These are phyloP conservation scores for Pigoraptor vietnamica DNA, from an alignment of 78 protist species.

Conservation along the genomic window DNA sequence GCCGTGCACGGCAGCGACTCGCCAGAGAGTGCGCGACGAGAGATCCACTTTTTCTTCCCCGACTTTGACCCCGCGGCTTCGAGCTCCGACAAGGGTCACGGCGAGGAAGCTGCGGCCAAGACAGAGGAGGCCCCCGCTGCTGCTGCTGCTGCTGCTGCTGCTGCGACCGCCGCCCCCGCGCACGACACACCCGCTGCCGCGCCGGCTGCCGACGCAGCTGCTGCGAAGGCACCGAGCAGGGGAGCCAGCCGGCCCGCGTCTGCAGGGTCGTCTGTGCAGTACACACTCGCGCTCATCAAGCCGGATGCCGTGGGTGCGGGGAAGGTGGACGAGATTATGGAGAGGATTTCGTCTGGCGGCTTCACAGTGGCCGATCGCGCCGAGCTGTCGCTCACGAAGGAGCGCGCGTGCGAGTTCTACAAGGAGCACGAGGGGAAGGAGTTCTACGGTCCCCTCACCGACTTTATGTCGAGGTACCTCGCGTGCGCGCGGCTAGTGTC, in stretches of 20 bases:
- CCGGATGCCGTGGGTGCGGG: background rate
- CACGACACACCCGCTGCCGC: background rate
- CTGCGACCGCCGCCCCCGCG: background rate
- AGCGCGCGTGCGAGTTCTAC: conserved; percentile 36
- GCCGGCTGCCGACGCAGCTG: background rate
- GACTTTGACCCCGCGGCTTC: background rate
- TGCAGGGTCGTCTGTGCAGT: background rate
- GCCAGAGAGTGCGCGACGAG: conserved; percentile 12
- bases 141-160: background rate
- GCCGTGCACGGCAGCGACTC: conserved; percentile 46
- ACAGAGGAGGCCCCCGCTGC: background rate
- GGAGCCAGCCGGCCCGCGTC: background rate
- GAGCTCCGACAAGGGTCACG: background rate
- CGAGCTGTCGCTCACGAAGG: background rate
- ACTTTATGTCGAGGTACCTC: conserved; percentile 31
- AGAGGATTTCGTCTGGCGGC: background rate
- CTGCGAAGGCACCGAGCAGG: background rate
- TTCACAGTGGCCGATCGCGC: background rate
- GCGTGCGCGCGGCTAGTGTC: too few relatives aligned
- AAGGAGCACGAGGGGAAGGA: conserved; percentile 45
- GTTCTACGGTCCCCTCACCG: conserved; percentile 20
- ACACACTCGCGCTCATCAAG: background rate
- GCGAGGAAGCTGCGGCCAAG: background rate
- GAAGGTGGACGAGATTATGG: background rate
- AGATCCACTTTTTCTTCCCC: conserved; percentile 24